phyloP scores from a whole-genome alignment of 2,329 filamentous ascomycete species.

The Ophioceras dolichostomum region DNA sequence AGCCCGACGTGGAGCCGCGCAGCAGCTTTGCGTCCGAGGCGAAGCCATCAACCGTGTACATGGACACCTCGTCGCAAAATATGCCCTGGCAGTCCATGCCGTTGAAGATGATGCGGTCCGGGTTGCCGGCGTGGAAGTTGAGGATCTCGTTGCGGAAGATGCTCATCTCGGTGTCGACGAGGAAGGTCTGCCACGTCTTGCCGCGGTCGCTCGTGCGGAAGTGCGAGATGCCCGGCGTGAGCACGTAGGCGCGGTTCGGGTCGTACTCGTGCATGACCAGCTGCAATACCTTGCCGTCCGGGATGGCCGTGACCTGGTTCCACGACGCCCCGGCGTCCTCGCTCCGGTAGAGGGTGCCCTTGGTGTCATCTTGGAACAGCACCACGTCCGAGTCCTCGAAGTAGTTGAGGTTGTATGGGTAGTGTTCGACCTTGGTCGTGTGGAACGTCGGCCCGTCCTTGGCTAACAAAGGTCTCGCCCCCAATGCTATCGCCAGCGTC shows the following conservation, averaged over 20 bases:
- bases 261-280: slow-evolving; percentile 72
- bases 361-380: slow-evolving; percentile 56
- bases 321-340: slow-evolving; percentile 70
- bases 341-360: slow-evolving; percentile 62
- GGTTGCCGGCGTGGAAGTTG: slow-evolving; percentile 72
- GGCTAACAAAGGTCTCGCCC: slow-evolving; percentile 27
- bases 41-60: slow-evolving; percentile 83
- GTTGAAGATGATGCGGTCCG: slow-evolving; percentile 77
- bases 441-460: slow-evolving; percentile 55
- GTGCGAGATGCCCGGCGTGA: slow-evolving; percentile 58
- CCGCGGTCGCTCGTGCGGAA: slow-evolving; percentile 78
- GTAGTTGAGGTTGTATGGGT: slow-evolving; percentile 65
- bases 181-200: slow-evolving; percentile 67
- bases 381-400: slow-evolving; percentile 82
- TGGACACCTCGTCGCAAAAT: slow-evolving; percentile 49
- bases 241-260: slow-evolving; percentile 63
- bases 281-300: slow-evolving; percentile 46
- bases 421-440: slow-evolving; percentile 51
- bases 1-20: slow-evolving; percentile 58
- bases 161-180: slow-evolving; percentile 45
- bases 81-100: slow-evolving; percentile 55
- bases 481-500: slow-evolving; percentile 36
- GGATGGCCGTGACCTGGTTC: slow-evolving; percentile 52
- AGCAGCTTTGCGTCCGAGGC: slow-evolving; percentile 51
- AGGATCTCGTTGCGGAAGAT: slow-evolving; percentile 41